phyloP scores from a whole-genome alignment of 2,329 filamentous ascomycete genomes.

The Calonectria leucothoes region DNA sequence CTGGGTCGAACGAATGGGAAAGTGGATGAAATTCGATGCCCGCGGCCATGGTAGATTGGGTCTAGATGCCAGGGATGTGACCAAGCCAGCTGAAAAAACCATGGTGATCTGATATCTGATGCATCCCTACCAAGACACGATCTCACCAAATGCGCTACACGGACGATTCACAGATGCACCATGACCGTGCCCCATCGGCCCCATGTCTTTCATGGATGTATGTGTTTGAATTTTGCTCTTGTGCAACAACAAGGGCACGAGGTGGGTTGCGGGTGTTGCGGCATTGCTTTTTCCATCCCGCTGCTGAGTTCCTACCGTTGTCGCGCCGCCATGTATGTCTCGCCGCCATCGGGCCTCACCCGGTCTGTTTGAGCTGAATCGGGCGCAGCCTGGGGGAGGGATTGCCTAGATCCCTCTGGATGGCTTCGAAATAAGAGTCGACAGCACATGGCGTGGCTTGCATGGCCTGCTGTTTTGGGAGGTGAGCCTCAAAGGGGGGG shows the following conservation, averaged over 20 bases:
- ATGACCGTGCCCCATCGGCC: background rate
- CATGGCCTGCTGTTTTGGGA: constrained; percentile 1
- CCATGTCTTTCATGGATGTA: background rate
- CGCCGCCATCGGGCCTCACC: background rate
- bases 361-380: background rate
- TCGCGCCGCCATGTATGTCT: constrained; percentile 11
- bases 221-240: background rate
- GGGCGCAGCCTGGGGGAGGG: background rate
- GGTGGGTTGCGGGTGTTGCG: background rate
- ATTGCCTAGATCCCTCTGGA: background rate
- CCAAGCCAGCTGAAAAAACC: constrained; percentile 15
- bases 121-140: background rate
- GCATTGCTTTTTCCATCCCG: background rate
- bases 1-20: constrained; percentile 29
- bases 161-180: background rate
- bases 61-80: constrained; percentile 32
- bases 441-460: constrained; percentile 28
- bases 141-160: background rate
- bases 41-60: constrained; percentile 33
- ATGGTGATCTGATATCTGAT: constrained; percentile 8
- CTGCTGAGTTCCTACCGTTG: background rate
- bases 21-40: constrained; percentile 31
- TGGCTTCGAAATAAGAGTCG: constrained; percentile 20
- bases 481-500: background rate
- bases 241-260: background rate